Conservation (phyloP, 129 eudicot genomes). For the Logfia minima region DNA sequence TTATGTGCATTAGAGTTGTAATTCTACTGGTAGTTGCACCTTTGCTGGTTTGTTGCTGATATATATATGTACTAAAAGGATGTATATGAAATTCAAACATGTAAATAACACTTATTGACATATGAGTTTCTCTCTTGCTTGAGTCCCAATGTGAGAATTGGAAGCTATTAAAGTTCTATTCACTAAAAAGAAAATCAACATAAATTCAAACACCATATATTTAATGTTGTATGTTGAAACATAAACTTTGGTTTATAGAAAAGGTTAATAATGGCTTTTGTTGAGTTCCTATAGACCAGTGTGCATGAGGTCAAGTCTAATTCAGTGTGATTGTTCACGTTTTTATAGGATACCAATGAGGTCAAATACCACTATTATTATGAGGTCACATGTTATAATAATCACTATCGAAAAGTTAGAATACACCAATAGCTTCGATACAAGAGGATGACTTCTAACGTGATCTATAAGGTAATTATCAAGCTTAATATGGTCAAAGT, state of each 20-base stretch:
- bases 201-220: neutral
- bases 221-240: too few species aligned
- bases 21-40: neutral
- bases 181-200: neutral
- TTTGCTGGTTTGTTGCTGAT: neutral
- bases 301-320: too few species aligned
- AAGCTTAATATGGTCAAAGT: neutral
- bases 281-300: too few species aligned
- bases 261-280: too few species aligned
- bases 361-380: too few species aligned
- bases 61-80: neutral
- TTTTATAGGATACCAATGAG: too few species aligned
- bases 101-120: neutral
- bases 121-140: neutral
- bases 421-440: too few species aligned
- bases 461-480: neutral
- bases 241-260: too few species aligned
- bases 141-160: neutral
- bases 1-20: neutral
- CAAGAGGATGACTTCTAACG: too few species aligned
- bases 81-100: neutral
- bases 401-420: too few species aligned
- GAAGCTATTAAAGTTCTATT: neutral
- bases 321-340: too few species aligned
- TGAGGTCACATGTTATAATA: too few species aligned